Base-by-base conservation (phyloP, 768 basidiomycete species). In the Tylopilus rubrobrunneus region DNA sequence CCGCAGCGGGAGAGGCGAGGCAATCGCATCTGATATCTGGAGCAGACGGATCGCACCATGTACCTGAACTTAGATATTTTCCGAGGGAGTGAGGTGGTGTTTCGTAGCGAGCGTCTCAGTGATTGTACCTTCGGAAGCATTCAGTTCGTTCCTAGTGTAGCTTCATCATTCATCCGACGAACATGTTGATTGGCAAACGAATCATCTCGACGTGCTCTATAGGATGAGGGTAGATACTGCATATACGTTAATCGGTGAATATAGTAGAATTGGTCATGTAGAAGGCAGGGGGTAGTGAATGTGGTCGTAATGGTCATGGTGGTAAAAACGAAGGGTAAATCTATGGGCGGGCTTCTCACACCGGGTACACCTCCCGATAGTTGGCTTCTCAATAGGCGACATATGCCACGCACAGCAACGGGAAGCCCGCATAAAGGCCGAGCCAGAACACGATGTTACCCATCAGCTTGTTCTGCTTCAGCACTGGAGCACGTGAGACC, bases 371-470 rank as follows among this genome's bases (percentile, higher is more conserved):
- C 19, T 52, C 48, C 49, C 40, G 25, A 45, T 19, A 12, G 5
- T 31, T 7, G 8, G n/a, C 48, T 31, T 27, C 49, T 74, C 62
- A 86, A 58, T 83, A 83, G 36, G 78, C 77, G 51, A 80, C 75
- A 56, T 84, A 87, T 23, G 77, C 87, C 19, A 95, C 90, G 58
- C 92, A 95, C 15, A 99, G 80, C 51, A 98, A 70, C 2, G 97
- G 97, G 78, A 98, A 93, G 14, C 96, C 96, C 7, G 85, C 84
- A 61, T 88, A 91, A 25, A 98, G 78, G 3, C 94, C 94, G 21
- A 93, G 59, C 97, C 97, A 99, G 69, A 99, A 98, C 31, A 96
- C 83, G 44, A 93, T 70, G 56, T 90, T 90, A 1, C 89, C 89
- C 64, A 96, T 68, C 5, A 88, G 78, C 62, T 84, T 88, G 73